Evolutionary conservation across 495 filamentous ascomycete species (phyloP).

Genomic region (Pseudoneurospora amorphoporcata): DNA sequence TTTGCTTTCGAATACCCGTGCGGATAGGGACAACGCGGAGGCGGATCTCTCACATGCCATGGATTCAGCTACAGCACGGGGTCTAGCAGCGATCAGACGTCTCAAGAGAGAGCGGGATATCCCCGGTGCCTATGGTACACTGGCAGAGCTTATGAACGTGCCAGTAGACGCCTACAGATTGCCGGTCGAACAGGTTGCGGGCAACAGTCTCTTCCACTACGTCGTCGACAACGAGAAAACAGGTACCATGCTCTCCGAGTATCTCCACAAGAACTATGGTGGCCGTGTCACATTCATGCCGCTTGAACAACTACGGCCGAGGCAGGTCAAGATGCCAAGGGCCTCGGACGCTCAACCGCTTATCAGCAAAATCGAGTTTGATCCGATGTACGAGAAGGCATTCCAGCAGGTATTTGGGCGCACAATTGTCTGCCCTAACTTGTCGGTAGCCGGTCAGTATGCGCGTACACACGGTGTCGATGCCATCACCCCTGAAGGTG

Average conservation of each 20-base stretch:
- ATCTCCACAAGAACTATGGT: conserved; percentile 64
- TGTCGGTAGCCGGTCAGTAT: conserved; percentile 78
- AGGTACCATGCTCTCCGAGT: conserved; percentile 67
- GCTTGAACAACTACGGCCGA: conserved; percentile 63
- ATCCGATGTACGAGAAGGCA: conserved; percentile 66
- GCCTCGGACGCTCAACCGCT: conserved; percentile 80
- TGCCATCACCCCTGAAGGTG: conserved; percentile 88
- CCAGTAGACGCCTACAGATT: conserved; percentile 68
- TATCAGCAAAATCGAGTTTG: conserved; percentile 75
- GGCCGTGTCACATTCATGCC: conserved; percentile 97
- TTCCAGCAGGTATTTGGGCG: conserved; percentile 93
- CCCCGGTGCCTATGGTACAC: conserved; percentile 81
- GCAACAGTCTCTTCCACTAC: conserved; percentile 89
- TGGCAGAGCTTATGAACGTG: conserved; percentile 84
- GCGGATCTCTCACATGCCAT: conserved; percentile 70
- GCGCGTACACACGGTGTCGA: conserved; percentile 82
- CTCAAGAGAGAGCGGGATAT: conserved; percentile 69
- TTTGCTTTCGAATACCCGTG: conserved; percentile 58
- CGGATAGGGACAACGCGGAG: conserved; percentile 67
- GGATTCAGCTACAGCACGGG: conserved; percentile 76
- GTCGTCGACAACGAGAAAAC: conserved; percentile 91
- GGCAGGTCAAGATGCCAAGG: conserved; percentile 63
- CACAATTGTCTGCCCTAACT: conserved; percentile 84
- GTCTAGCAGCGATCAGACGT: conserved; percentile 69
- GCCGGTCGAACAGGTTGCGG: conserved; percentile 87